phyloP scores from a whole-genome alignment of 1,284 basidiomycete species.

The Cryptococcus sp. region DNA sequence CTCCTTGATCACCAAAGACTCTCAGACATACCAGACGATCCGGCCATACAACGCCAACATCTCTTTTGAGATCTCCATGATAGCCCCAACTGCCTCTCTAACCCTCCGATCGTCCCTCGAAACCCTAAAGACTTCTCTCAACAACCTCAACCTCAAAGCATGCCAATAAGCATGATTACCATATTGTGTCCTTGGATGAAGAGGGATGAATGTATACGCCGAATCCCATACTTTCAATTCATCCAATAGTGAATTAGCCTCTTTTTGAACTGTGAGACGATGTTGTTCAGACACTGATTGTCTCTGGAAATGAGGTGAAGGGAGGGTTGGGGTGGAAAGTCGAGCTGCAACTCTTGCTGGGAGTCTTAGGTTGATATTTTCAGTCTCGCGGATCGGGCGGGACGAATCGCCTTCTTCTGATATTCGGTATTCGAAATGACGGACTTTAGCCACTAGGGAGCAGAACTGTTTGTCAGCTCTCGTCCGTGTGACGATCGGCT shows the following conservation, averaged over 20 bases:
- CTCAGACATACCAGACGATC: constrained; percentile 33
- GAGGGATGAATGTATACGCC: constrained; percentile 36
- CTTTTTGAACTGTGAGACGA: not conserved
- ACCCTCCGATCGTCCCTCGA: constrained; percentile 34
- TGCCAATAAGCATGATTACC: constrained; percentile 42
- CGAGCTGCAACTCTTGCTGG: constrained; percentile 2
- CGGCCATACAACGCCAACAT: constrained; percentile 36
- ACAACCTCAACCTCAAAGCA: constrained; percentile 35
- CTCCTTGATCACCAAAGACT: not conserved
- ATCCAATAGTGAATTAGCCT: constrained; percentile 31
- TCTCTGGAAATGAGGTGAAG: not conserved
- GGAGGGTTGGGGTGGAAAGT: not conserved
- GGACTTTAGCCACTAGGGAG: constrained; percentile 3
- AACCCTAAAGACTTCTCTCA: constrained; percentile 37
- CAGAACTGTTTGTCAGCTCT: not conserved
- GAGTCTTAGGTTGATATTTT: constrained; percentile 2
- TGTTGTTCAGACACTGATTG: not conserved
- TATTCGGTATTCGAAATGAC: constrained; percentile 6
- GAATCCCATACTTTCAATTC: constrained; percentile 42
- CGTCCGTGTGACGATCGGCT: constrained; percentile 26
- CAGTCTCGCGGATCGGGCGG: not conserved
- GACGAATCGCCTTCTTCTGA: constrained; percentile 1
- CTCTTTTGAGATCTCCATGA: constrained; percentile 41
- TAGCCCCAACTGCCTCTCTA: constrained; percentile 25
- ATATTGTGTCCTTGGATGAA: constrained; percentile 39